These are phyloP conservation scores for Rostrohypoxylon terebratum DNA, from an alignment of 495 filamentous ascomycete species.

Conservation along the genomic window DNA sequence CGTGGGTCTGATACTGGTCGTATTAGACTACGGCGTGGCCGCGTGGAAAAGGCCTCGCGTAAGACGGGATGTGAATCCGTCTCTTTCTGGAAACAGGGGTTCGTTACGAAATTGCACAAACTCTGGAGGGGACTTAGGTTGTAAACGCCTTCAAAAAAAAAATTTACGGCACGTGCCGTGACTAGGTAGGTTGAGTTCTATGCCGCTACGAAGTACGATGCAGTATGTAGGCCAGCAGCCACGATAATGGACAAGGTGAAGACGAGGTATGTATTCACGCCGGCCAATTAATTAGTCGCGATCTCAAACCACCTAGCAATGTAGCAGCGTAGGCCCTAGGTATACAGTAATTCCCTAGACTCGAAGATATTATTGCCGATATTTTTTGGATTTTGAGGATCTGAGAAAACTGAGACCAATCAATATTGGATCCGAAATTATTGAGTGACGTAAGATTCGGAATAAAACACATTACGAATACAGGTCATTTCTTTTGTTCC, in stretches of 20 bases:
- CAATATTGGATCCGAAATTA: slow-evolving; percentile 26
- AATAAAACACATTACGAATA: not conserved
- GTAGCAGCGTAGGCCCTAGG: no score
- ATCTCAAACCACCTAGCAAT: slow-evolving; percentile 21
- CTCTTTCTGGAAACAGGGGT: not conserved
- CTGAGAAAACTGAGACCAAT: slow-evolving; percentile 5
- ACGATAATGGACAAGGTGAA: slow-evolving; percentile 13
- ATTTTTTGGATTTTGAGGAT: no score
- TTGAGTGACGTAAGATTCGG: slow-evolving; percentile 26
- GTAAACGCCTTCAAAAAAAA: not conserved
- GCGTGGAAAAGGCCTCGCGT: slow-evolving; percentile 7
- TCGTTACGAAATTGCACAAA: not conserved
- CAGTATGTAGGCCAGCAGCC: not conserved
- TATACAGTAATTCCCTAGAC: no score
- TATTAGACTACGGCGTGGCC: slow-evolving; percentile 1
- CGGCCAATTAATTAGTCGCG: slow-evolving; percentile 41
- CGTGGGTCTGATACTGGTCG: not conserved
- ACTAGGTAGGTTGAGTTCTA: not conserved
- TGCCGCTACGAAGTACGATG: not conserved
- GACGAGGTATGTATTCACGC: not conserved
- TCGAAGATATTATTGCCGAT: no score
- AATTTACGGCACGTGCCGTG: slow-evolving; percentile 26
- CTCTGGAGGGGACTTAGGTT: not conserved
- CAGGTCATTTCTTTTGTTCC: not conserved
- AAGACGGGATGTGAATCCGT: slow-evolving; percentile 8